phyloP scores from a whole-genome alignment of 257 asterid genomes.

The Nicotiana knightiana region DNA sequence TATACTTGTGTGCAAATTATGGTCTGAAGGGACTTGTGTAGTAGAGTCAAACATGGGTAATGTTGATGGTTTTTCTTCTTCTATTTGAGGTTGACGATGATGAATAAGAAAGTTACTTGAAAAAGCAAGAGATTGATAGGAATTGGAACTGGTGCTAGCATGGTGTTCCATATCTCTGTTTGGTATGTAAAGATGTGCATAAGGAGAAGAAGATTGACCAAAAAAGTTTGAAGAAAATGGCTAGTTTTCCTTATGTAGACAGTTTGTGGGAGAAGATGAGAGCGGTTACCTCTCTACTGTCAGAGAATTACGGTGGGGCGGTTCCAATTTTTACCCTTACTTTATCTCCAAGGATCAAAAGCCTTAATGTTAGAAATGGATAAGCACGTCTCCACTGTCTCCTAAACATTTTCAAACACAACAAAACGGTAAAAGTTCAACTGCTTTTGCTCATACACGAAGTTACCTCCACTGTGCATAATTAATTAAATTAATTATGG shows the following conservation, averaged over 20 bases:
- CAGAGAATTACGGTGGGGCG: not conserved
- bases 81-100: not conserved
- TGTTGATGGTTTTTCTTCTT: not conserved
- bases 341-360: not conserved
- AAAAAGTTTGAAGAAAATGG: not conserved
- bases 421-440: not conserved
- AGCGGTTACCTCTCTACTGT: not conserved
- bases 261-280: not conserved
- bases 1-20: not conserved
- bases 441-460: not conserved
- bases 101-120: too few relatives aligned
- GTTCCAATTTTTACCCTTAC: not conserved
- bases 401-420: not conserved
- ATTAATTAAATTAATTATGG: not conserved
- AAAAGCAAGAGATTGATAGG: not conserved
- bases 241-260: not conserved
- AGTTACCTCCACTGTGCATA: not conserved
- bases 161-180: not conserved
- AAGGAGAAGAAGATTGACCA: not conserved
- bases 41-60: not conserved
- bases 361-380: not conserved
- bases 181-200: not conserved
- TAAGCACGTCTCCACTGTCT: not conserved
- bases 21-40: not conserved
- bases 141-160: not conserved